phyloP scores from a whole-genome alignment of 768 basidiomycete species.

The Lactarius pseudohatsudake region DNA sequence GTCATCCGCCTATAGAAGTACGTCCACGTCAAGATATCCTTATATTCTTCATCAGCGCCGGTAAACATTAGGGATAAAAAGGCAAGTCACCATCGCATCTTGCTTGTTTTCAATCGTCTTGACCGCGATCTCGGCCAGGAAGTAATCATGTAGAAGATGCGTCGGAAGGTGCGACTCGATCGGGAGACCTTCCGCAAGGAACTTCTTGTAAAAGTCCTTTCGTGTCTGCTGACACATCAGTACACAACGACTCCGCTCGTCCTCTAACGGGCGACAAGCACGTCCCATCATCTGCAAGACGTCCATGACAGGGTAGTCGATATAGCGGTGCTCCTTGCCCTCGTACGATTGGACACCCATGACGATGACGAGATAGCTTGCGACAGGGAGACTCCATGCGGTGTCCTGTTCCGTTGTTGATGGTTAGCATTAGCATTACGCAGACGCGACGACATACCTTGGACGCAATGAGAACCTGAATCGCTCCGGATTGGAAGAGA shows the following conservation, averaged over 20 bases:
- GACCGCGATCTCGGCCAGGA: constrained; percentile 96
- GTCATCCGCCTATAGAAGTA: constrained; percentile 98
- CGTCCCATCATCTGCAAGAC: constrained; percentile 99
- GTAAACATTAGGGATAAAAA: background rate
- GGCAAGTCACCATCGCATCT: constrained; percentile 73
- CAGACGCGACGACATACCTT: constrained; percentile 54
- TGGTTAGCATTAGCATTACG: background rate
- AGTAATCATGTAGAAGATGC: constrained; percentile 91
- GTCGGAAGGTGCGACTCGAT: constrained; percentile 95
- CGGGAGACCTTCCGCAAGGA: constrained; percentile 93
- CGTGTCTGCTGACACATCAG: constrained; percentile 97
- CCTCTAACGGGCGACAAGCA: constrained; percentile 89
- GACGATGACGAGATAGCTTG: constrained; percentile 97
- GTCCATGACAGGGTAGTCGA: constrained; percentile 98
- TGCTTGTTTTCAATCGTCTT: constrained; percentile 99
- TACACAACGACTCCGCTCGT: constrained; percentile 89
- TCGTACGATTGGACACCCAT: constrained; percentile 99
- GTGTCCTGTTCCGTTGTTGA: constrained; percentile 61
- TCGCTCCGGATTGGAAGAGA: constrained; percentile 90
- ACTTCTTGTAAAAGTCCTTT: constrained; percentile 99
- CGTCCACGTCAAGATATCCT: constrained; percentile 98
- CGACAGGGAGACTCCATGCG: constrained; percentile 92
- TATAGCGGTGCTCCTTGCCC: constrained; percentile 96
- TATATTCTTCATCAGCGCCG: background rate
- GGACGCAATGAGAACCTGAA: constrained; percentile 91